Evolutionary conservation across 106 monocot species (phyloP), one percentile per base, ranked within the genome.

Genomic region (Vanilla planifolia): DNA sequence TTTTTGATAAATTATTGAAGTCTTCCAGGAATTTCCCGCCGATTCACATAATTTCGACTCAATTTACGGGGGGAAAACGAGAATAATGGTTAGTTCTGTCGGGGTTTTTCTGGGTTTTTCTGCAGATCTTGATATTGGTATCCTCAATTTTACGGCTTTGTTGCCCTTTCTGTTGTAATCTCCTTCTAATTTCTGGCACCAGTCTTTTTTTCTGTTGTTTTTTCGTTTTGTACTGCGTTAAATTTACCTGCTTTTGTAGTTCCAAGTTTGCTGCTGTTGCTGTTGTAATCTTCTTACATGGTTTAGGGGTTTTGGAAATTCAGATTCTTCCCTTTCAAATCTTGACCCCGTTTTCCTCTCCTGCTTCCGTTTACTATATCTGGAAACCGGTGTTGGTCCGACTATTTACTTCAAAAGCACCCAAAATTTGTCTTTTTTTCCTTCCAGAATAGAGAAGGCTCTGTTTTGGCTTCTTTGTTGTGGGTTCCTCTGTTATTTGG

Each of bases 291-390:
- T 3, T n/a, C n/a, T n/a, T n/a, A n/a, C n/a, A n/a, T n/a, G n/a
- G 46, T 47, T 47, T 47, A 3, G 27, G 27, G 21, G 10, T 51
- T 51, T 26, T 26, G 26, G 6, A 1, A 17, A n/a, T 19, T 33
- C 19, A 2, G 37, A 5, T 37, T 5, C 37, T 37, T 37, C 7
- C 10, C 5, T 5, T 37, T 37, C 37, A 37, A 37, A 37, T 5
- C 5, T 37, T 10, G 7, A 5, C 10, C 37, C 7, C 37, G 5
- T 37, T 5, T 55, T 55, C n/a, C 55, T 32, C 3, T 55, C 6
- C 55, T n/a, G 22, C 32, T 17, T 17, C n/a, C 33, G 14, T 55
- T 55, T 3, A n/a, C n/a, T 55, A 33, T 33, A 55, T 55, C 55
- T 5, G 50, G 10, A 51, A 51, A 51, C 50, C 50, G 22, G 21